Percentiles rank a stretch among this genome's conserved stretches.
Evolutionary conservation across 306 rosid species (phyloP).

Genomic region (Betula pendula): DNA sequence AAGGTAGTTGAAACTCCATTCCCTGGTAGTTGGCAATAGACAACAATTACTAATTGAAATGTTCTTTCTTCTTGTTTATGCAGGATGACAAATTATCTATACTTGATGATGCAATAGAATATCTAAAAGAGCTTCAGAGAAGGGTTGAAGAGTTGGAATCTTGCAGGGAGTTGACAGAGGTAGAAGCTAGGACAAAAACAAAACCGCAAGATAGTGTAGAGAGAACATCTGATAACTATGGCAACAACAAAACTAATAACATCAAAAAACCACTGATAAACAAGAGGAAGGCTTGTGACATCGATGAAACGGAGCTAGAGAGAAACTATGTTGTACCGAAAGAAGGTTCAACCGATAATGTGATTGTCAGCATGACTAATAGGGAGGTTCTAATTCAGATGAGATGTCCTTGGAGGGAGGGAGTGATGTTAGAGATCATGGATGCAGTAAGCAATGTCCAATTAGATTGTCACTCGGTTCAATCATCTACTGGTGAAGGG

Average conservation of each 20-base stretch:
- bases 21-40: constrained; percentile 1
- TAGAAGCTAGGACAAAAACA: constrained; percentile 46
- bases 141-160: constrained; percentile 68
- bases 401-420: constrained; percentile 54
- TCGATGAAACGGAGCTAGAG: constrained; percentile 45
- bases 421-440: constrained; percentile 64
- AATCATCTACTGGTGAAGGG: constrained; percentile 66
- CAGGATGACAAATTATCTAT: constrained; percentile 88
- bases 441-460: constrained; percentile 53
- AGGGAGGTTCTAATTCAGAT: constrained; percentile 56
- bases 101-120: constrained; percentile 74
- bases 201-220: constrained; percentile 54
- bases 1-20: constrained; percentile 51
- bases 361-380: constrained; percentile 42
- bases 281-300: constrained; percentile 71
- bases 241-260: constrained; percentile 43
- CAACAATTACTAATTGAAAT: not conserved
- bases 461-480: constrained; percentile 70
- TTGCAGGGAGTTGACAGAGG: constrained; percentile 33
- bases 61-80: constrained; percentile 17
- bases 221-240: constrained; percentile 64
- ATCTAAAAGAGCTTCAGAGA: constrained; percentile 69
- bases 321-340: constrained; percentile 28
- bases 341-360: constrained; percentile 33
- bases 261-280: constrained; percentile 47